These are phyloP conservation scores for Ceriops decandra DNA, from an alignment of 345 rosid genomes.

Conservation along the genomic window DNA sequence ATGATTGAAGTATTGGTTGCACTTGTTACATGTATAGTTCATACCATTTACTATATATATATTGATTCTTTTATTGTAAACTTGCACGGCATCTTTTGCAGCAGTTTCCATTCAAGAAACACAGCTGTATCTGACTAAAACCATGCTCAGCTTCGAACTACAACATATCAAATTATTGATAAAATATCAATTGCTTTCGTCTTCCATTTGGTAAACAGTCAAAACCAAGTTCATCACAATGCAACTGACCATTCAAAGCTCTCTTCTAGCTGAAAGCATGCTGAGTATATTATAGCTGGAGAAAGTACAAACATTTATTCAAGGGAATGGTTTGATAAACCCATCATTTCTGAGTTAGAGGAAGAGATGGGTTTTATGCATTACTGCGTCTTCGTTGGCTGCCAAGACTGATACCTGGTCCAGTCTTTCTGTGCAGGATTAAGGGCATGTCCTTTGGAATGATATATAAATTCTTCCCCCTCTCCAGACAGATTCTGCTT, in stretches of 20 bases:
- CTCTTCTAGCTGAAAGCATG: slow-evolving; percentile 4
- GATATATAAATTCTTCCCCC: slow-evolving; percentile 76
- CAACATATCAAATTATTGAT: too few relatives aligned
- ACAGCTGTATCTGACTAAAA: too few relatives aligned
- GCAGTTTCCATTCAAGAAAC: too few relatives aligned
- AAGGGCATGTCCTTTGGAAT: slow-evolving; percentile 90
- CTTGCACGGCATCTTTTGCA: too few relatives aligned
- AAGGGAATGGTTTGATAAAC: background rate
- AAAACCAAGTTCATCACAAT: background rate
- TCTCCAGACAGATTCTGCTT: slow-evolving; percentile 86
- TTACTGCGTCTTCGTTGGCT: slow-evolving; percentile 55
- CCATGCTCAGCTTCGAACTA: too few relatives aligned
- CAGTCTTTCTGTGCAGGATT: slow-evolving; percentile 91
- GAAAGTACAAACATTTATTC: slow-evolving; percentile 25
- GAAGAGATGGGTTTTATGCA: background rate
- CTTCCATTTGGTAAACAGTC: too few relatives aligned
- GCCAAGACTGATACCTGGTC: slow-evolving; percentile 95
- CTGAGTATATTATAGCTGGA: background rate
- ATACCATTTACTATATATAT: too few relatives aligned
- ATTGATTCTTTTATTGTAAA: too few relatives aligned
- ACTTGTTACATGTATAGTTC: too few relatives aligned
- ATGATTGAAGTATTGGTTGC: too few relatives aligned
- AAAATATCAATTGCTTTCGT: too few relatives aligned
- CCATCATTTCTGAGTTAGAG: slow-evolving; percentile 10
- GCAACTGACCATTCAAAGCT: slow-evolving; percentile 8